Evolutionary conservation across 139 green algal genomes (phyloP).

Genomic region (Trebouxia sp.): DNA sequence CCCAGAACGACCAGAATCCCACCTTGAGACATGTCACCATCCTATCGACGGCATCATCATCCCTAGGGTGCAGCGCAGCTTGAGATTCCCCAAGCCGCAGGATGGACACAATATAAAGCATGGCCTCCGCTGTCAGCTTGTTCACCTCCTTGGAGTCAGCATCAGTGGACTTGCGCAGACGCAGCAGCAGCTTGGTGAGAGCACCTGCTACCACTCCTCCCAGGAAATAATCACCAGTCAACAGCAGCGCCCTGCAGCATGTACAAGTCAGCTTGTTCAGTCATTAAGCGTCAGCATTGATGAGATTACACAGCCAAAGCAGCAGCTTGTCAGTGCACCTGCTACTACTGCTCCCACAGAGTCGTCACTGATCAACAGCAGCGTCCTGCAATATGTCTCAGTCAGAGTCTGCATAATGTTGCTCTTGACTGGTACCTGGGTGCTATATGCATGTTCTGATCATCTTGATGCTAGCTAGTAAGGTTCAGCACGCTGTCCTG

Average conservation of each 20-base stretch:
- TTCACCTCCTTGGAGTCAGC: slow-evolving; percentile 49
- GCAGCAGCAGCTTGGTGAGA: slow-evolving; percentile 92
- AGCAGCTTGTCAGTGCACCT: no score
- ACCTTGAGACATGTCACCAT: slow-evolving; percentile 65
- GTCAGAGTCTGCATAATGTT: no score
- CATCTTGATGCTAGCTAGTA: no score
- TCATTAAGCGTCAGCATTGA: no score
- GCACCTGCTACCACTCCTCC: slow-evolving; percentile 72
- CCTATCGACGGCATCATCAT: slow-evolving; percentile 85
- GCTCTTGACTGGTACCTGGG: no score
- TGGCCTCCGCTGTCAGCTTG: slow-evolving; percentile 60
- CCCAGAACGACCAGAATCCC: not conserved
- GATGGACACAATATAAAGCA: slow-evolving; percentile 85
- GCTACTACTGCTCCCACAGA: no score
- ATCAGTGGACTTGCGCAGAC: slow-evolving; percentile 58
- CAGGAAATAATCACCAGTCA: slow-evolving; percentile 93
- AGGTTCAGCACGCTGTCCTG: no score
- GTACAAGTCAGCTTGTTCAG: no score
- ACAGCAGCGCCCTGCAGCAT: slow-evolving; percentile 56
- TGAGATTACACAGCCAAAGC: no score
- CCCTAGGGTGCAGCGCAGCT: slow-evolving; percentile 52
- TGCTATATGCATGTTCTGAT: no score
- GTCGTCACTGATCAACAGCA: no score
- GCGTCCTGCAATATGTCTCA: no score
- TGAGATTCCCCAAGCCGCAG: slow-evolving; percentile 81